Percentiles rank a stretch among this genome's conserved stretches.
phyloP scores from a whole-genome alignment of 768 basidiomycete genomes.

The Brasilioporus rufonigricans region DNA sequence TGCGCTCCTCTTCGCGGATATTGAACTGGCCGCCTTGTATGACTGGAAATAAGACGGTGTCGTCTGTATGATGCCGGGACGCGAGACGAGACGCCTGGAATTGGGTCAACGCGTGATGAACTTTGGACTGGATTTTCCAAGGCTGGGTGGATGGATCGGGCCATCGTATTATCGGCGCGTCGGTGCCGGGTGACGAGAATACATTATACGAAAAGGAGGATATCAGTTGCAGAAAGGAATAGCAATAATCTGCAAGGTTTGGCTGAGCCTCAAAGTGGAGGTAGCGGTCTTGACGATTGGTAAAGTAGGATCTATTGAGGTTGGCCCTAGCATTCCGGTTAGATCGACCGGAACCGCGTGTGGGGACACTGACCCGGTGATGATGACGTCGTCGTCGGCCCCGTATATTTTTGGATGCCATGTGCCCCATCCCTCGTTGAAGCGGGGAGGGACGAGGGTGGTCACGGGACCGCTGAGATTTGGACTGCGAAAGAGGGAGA shows the following conservation, averaged over 20 bases:
- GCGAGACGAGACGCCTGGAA: constrained; percentile 53
- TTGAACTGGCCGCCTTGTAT: constrained; percentile 89
- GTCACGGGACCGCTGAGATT: constrained; percentile 74
- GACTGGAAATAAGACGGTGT: constrained; percentile 70
- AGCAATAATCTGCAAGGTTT: constrained; percentile 76
- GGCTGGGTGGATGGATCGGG: constrained; percentile 62
- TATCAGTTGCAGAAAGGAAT: constrained; percentile 67
- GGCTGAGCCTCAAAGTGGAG: constrained; percentile 65
- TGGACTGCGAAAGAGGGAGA: constrained; percentile 87
- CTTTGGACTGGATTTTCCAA: constrained; percentile 62
- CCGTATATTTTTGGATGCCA: constrained; percentile 99
- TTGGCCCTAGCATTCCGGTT: constrained; percentile 66
- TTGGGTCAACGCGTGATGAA: constrained; percentile 48
- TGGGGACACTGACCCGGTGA: constrained; percentile 71
- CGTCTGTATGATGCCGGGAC: constrained; percentile 9
- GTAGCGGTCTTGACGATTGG: constrained; percentile 94
- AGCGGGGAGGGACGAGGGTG: constrained; percentile 80
- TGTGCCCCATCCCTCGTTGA: constrained; percentile 98
- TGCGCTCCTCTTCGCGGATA: constrained; percentile 80
- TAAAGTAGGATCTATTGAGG: constrained; percentile 89
- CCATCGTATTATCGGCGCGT: constrained; percentile 63
- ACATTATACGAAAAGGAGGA: constrained; percentile 68
- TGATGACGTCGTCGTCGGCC: constrained; percentile 86
- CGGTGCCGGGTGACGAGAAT: constrained; percentile 31
- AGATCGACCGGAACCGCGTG: background rate